Evolutionary conservation across 1,284 basidiomycete genomes (phyloP).

Genomic region (Thelephora terrestris): DNA sequence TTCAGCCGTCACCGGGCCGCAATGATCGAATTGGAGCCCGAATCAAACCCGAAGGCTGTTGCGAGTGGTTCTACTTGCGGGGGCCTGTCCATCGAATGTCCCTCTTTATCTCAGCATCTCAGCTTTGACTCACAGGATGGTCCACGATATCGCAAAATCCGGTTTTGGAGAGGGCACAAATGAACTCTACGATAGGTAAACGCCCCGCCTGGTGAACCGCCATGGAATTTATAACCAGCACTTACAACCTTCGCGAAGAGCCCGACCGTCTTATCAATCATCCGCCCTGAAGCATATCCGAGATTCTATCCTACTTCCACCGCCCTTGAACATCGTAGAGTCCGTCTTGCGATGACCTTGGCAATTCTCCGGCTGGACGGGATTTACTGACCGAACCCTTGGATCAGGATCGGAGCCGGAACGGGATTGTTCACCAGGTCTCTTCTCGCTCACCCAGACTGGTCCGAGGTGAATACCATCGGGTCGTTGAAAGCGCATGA

Average conservation of each 20-base stretch:
- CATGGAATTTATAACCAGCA: conserved; percentile 5
- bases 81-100: too few relatives aligned
- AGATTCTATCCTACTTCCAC: conserved; percentile 26
- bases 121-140: conserved; percentile 3
- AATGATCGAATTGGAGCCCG: too few relatives aligned
- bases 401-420: conserved; percentile 52
- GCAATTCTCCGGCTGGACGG: neutral
- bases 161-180: conserved; percentile 68
- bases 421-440: conserved; percentile 77
- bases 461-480: conserved; percentile 30
- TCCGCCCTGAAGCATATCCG: conserved; percentile 47
- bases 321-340: conserved; percentile 58
- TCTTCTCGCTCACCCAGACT: conserved; percentile 51
- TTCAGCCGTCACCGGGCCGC: too few relatives aligned
- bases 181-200: conserved; percentile 62
- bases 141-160: conserved; percentile 46
- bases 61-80: too few relatives aligned
- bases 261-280: conserved; percentile 62
- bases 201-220: neutral
- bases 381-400: too few relatives aligned
- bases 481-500: conserved; percentile 53
- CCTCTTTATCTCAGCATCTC: too few relatives aligned
- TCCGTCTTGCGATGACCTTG: conserved; percentile 23
- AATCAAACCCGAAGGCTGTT: too few relatives aligned
- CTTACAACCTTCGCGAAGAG: conserved; percentile 26